phyloP scores from a whole-genome alignment of 2,329 filamentous ascomycete species.

The Fusarium neocosmosporiellum region DNA sequence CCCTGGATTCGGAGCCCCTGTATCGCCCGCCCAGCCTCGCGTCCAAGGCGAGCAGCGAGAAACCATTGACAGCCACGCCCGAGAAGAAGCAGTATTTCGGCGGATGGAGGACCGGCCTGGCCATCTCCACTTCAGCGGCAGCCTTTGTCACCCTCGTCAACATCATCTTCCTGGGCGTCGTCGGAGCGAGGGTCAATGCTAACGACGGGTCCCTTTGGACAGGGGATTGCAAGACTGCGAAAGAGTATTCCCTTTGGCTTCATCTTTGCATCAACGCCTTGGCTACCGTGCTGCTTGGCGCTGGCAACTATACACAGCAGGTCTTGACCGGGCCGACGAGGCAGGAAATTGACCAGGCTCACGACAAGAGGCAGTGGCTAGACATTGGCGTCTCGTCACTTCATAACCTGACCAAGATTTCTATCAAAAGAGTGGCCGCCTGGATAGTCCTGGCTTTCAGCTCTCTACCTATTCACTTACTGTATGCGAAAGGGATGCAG shows the following conservation, averaged over 20 bases:
- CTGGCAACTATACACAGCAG: background rate
- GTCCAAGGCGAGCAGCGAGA: background rate
- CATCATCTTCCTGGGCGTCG: background rate
- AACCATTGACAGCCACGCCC: background rate
- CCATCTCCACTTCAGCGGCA: background rate
- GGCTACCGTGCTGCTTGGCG: background rate
- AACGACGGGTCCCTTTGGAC: background rate
- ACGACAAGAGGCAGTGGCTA: background rate
- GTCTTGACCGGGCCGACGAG: constrained; percentile 1
- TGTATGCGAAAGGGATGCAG: background rate
- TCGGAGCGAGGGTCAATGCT: background rate
- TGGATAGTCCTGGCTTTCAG: background rate
- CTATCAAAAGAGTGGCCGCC: background rate
- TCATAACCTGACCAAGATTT: background rate
- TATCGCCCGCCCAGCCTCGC: background rate
- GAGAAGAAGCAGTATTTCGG: background rate
- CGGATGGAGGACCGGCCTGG: background rate
- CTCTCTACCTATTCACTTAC: background rate
- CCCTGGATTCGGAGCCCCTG: background rate
- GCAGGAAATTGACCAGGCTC: background rate
- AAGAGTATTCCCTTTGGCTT: background rate
- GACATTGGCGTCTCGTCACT: constrained; percentile 1
- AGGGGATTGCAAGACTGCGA: background rate
- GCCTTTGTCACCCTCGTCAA: background rate
- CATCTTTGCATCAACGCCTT: background rate